Percentiles rank a stretch among this genome's conserved stretches.
phyloP scores from a whole-genome alignment of 176 grass and related monocot species.

The Triticum monococcum region DNA sequence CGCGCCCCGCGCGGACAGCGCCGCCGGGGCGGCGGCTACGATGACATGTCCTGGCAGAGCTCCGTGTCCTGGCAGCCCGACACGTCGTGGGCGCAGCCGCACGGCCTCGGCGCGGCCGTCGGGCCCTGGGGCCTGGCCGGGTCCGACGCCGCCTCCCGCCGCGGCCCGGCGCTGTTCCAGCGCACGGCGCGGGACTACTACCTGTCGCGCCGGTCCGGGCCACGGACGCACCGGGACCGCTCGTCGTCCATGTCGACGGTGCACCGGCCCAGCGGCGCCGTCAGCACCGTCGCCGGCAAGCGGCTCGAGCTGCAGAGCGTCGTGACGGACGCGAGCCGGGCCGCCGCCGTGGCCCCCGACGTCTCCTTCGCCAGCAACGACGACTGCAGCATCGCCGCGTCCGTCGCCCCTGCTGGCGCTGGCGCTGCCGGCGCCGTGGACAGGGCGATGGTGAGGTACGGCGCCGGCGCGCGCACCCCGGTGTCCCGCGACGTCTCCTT shows the following conservation, averaged over 20 bases:
- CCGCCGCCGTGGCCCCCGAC: constrained; percentile 10
- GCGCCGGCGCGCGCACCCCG: background rate
- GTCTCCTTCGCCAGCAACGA: constrained; percentile 48
- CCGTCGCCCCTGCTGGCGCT: background rate
- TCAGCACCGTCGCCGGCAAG: background rate
- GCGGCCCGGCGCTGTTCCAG: constrained; percentile 50
- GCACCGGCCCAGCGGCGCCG: background rate
- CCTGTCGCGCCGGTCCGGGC: constrained; percentile 11
- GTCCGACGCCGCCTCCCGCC: background rate
- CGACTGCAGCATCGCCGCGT: background rate
- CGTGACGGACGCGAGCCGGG: constrained; percentile 34
- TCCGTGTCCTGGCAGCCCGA: constrained; percentile 64
- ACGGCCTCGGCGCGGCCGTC: constrained; percentile 55
- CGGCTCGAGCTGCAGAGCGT: constrained; percentile 64
- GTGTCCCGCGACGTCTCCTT: constrained; percentile 43
- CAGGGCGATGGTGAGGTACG: background rate
- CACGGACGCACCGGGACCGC: constrained; percentile 1
- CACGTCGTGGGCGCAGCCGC: constrained; percentile 46
- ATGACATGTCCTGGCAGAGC: constrained; percentile 69
- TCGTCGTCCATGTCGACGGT: constrained; percentile 1
- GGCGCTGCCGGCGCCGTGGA: background rate
- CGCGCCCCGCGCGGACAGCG: background rate
- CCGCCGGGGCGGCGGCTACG: background rate
- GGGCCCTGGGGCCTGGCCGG: constrained; percentile 42
- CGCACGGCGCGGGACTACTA: constrained; percentile 66